Evolutionary conservation across 225 moss, liverwort and hornwort species (phyloP), one percentile per base, ranked within the genome.

Genomic region (Sphagnum contortum): DNA sequence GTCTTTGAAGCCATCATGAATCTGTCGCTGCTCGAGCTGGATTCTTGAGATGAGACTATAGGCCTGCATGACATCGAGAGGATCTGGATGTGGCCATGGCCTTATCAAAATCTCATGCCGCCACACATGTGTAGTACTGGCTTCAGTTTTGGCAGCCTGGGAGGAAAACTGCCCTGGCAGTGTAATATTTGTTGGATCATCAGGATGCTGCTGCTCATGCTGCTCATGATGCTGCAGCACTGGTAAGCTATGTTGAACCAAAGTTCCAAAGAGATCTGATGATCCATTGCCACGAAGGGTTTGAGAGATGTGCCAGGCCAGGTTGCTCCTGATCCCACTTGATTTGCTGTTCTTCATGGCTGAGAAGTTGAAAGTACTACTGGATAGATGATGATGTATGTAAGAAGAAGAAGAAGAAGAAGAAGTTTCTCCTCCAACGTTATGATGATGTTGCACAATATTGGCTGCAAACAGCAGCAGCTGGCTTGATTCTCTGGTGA

Each of bases 71-170:
- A 76, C 72, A 47, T 86, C 79, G 6, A 66, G 62, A 3, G 82
- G 79, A 68, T 86, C 79, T 46, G 82, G 82, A 77, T 86, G 79
- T n/a, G 86, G 81, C 79, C 79, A 79, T 60, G 79, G 76, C 57
- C 86, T 78, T 54, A 86, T 71, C 71, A 86, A 69, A 61, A 86
- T 86, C 4, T 68, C 69, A 58, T 86, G 86, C 46, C 86, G 74
- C 86, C 72, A 57, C 74, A 79, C 61, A 81, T 82, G 47, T 70
- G 66, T 29, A 29, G 29, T 29, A 29, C 0, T 29, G 29, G 29
- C 29, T 29, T 1, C 29, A 29, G 29, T 29, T 29, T 29, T 29
- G 29, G 29, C 29, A 29, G 29, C 29, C 29, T 29, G 29, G 29
- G 29, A 29, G 29, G 29, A 29, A 29, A 29, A 29, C 29, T 29